A percentile compares a stretch with the other conserved stretches of the same genome.
These are phyloP conservation scores for Trichoderma guizhouense DNA, from an alignment of 2,329 filamentous ascomycete species.

Conservation along the genomic window DNA sequence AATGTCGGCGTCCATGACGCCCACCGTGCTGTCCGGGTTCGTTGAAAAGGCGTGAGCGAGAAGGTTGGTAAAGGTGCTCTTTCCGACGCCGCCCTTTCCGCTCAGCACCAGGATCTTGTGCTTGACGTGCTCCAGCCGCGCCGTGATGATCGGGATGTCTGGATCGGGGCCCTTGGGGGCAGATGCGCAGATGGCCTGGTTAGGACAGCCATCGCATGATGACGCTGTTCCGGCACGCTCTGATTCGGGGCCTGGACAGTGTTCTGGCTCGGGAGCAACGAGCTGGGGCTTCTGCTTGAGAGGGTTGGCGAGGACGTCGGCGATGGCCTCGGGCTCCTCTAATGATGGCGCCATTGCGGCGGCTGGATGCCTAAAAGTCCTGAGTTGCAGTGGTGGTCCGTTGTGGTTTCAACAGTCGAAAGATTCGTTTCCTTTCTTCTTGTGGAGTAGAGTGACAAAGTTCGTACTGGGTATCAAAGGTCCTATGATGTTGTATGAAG, in stretches of 20 bases:
- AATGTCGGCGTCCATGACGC: constrained; percentile 97
- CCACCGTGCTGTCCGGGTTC: constrained; percentile 74
- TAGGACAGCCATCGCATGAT: constrained; percentile 91
- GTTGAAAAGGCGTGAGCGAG: constrained; percentile 85
- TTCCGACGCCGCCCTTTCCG: constrained; percentile 95
- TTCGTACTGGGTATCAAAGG: not conserved
- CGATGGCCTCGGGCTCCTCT: constrained; percentile 63
- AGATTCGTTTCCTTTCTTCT: not conserved
- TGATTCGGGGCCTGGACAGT: constrained; percentile 89
- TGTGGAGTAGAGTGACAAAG: not conserved
- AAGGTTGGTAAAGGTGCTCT: constrained; percentile 88
- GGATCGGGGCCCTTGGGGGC: constrained; percentile 91
- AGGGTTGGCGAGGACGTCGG: constrained; percentile 71
- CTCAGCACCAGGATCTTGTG: constrained; percentile 93
- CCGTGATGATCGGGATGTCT: constrained; percentile 83
- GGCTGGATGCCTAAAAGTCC: not conserved
- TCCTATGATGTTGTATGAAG: not conserved
- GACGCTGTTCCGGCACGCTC: constrained; percentile 67
- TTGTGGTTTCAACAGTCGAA: not conserved
- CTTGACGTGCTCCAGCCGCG: constrained; percentile 73
- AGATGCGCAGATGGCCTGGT: constrained; percentile 84
- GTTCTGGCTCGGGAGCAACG: constrained; percentile 92
- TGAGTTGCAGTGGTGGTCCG: not conserved
- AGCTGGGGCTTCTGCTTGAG: constrained; percentile 77
- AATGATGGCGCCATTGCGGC: constrained; percentile 73